A percentile compares a stretch with the other conserved stretches of the same genome.
Conservation (phyloP, 148 eudicot genomes). For the Silene conica region DNA sequence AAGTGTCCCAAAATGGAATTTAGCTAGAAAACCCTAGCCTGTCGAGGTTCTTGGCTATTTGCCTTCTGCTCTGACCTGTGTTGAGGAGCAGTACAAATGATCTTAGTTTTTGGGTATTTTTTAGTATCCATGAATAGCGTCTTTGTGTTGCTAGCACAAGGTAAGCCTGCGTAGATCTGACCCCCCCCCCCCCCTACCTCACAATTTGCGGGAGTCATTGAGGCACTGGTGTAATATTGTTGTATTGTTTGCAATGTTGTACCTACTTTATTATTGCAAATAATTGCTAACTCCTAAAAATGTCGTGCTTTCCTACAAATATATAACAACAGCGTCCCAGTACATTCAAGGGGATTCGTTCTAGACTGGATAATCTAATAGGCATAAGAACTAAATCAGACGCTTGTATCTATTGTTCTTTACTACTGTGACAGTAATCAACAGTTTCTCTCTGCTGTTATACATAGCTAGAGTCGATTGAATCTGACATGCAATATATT, state of each 20-base stretch:
- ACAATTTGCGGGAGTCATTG: no score
- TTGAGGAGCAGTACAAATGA: not conserved
- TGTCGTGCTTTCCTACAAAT: not conserved
- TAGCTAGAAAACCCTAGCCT: not conserved
- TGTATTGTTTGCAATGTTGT: not conserved
- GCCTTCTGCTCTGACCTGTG: not conserved
- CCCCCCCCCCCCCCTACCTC: no score
- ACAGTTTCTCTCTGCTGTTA: not conserved
- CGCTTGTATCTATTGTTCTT: not conserved
- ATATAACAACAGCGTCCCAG: not conserved
- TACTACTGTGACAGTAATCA: not conserved
- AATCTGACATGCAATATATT: not conserved
- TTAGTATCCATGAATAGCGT: no score
- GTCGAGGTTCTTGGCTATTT: not conserved
- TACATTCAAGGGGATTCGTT: not conserved
- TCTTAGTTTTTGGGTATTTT: not conserved
- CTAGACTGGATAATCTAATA: not conserved
- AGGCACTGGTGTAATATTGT: no score
- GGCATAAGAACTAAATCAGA: not conserved
- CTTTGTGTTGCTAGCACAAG: no score
- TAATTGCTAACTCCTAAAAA: not conserved
- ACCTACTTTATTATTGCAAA: not conserved
- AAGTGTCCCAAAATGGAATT: not conserved
- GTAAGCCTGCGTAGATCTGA: no score
- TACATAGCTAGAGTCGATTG: not conserved